These are phyloP conservation scores for Beauveria sp. DNA, from an alignment of 2,329 filamentous ascomycete species.

Conservation along the genomic window DNA sequence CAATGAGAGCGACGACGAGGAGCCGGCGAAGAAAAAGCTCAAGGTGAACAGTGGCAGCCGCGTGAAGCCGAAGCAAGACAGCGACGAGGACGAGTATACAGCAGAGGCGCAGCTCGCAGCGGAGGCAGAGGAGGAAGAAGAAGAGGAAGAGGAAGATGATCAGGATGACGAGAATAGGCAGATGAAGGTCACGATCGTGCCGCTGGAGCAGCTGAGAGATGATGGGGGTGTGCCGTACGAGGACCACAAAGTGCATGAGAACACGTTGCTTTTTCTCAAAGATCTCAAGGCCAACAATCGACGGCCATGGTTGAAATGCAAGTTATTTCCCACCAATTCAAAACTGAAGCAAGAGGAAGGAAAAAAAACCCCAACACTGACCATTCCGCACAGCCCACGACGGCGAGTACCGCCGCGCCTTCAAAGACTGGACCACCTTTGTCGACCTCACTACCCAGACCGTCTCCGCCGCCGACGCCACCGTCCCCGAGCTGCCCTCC, in stretches of 20 bases:
- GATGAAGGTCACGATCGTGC: constrained; percentile 28
- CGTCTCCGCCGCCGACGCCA: constrained; percentile 66
- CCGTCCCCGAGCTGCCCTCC: constrained; percentile 75
- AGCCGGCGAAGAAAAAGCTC: constrained; percentile 22
- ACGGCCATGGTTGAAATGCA: constrained; percentile 52
- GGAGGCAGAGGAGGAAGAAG: constrained; percentile 12
- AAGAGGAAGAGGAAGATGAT: constrained; percentile 19
- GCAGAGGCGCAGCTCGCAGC: constrained; percentile 13
- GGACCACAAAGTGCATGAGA: constrained; percentile 46
- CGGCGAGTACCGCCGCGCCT: constrained; percentile 66
- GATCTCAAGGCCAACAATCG: constrained; percentile 55
- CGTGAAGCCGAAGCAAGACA: constrained; percentile 14
- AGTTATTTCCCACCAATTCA: constrained; percentile 7
- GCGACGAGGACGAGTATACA: constrained; percentile 18
- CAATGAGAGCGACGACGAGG: constrained; percentile 17
- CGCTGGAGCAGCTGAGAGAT: constrained; percentile 28
- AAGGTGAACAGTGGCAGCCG: constrained; percentile 13
- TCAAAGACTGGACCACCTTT: constrained; percentile 77
- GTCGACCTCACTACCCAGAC: constrained; percentile 64
- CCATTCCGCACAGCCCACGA: constrained; percentile 55
- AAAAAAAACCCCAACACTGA: background rate
- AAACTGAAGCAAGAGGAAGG: background rate
- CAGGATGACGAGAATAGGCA: constrained; percentile 31
- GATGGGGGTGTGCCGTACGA: constrained; percentile 36
- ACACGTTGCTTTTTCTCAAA: constrained; percentile 49